A percentile compares a stretch with the other conserved stretches of the same genome.
These are phyloP conservation scores for Alternaria sp. DNA, from an alignment of 2,329 filamentous ascomycete species.

Conservation along the genomic window DNA sequence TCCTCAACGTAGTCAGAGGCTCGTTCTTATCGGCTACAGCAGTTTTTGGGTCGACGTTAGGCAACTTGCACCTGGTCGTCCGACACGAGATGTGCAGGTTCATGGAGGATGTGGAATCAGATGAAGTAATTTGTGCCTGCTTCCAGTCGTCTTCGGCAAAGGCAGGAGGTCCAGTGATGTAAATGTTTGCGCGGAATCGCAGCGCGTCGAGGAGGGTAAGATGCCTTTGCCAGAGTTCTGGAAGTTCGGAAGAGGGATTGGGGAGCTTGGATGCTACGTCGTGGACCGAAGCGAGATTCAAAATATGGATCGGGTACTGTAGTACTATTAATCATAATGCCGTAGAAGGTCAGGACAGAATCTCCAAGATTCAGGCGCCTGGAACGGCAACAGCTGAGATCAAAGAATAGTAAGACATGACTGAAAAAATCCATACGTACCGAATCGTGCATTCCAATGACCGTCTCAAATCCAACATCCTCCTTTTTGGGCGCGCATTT, in stretches of 20 bases:
- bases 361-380: not conserved
- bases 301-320: constrained; percentile 72
- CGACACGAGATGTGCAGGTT: constrained; percentile 66
- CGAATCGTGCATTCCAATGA: constrained; percentile 73
- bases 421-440: constrained; percentile 48
- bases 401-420: not conserved
- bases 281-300: constrained; percentile 69
- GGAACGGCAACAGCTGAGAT: not conserved
- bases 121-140: constrained; percentile 49
- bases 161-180: constrained; percentile 67
- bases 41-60: constrained; percentile 70
- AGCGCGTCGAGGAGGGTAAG: constrained; percentile 64
- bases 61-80: constrained; percentile 73
- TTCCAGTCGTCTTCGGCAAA: constrained; percentile 77
- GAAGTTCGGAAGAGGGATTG: constrained; percentile 44
- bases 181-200: constrained; percentile 75
- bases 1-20: constrained; percentile 65
- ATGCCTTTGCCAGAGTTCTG: constrained; percentile 50
- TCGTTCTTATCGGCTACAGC: constrained; percentile 63
- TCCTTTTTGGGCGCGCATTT: constrained; percentile 65
- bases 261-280: constrained; percentile 65
- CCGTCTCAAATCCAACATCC: constrained; percentile 67
- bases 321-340: not conserved
- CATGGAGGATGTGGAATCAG: constrained; percentile 3
- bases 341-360: not conserved